A percentile compares a stretch with the other conserved stretches of the same genome.
These are phyloP conservation scores for Panaeolus papilionaceus DNA, from an alignment of 768 basidiomycete genomes.

Conservation along the genomic window DNA sequence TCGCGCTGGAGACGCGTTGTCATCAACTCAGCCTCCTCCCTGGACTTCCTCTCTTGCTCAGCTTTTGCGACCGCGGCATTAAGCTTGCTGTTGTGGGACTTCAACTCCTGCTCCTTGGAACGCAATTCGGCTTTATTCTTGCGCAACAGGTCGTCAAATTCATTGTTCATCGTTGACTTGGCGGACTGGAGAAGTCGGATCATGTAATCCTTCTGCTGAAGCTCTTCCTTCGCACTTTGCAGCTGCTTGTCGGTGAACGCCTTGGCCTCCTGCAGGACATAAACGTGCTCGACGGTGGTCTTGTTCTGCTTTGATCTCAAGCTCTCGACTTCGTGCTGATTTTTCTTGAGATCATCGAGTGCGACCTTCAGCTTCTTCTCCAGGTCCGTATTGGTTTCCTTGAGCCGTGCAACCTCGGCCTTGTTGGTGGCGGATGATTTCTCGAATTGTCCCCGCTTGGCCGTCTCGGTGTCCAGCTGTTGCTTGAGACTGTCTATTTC, in stretches of 20 bases:
- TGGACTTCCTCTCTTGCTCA: constrained; percentile 70
- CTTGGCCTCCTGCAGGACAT: constrained; percentile 96
- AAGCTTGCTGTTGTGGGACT: constrained; percentile 66
- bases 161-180: constrained; percentile 72
- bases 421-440: constrained; percentile 66
- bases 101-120: constrained; percentile 70
- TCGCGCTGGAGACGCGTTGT: constrained; percentile 66
- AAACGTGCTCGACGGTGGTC: constrained; percentile 98
- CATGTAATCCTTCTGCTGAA: constrained; percentile 74
- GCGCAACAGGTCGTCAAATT: constrained; percentile 82
- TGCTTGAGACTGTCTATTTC: constrained; percentile 74
- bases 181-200: constrained; percentile 90
- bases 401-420: constrained; percentile 68
- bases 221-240: constrained; percentile 77
- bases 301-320: constrained; percentile 90
- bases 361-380: constrained; percentile 85
- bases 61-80: constrained; percentile 60
- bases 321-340: constrained; percentile 88
- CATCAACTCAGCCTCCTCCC: constrained; percentile 70
- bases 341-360: constrained; percentile 77
- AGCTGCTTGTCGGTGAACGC: constrained; percentile 92
- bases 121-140: constrained; percentile 77
- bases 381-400: constrained; percentile 72
- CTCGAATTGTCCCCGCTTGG: constrained; percentile 80
- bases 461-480: constrained; percentile 75